These are phyloP conservation scores for Aspergillaceae sp. DNA, from an alignment of 2,329 filamentous ascomycete species.

Conservation along the genomic window DNA sequence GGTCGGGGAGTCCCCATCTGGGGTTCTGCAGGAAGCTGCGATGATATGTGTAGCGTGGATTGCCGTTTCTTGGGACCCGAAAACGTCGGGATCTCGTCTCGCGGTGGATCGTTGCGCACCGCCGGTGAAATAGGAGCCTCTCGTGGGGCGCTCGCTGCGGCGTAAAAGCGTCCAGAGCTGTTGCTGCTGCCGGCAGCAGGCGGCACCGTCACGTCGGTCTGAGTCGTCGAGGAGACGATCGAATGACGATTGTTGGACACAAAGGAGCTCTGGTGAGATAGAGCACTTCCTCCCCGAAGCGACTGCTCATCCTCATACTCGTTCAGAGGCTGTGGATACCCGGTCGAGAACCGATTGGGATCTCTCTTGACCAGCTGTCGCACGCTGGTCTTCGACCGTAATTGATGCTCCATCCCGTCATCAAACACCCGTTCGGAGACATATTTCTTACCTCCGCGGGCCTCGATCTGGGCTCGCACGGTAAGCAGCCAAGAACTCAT, in stretches of 20 bases:
- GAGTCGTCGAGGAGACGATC: slow-evolving; percentile 16
- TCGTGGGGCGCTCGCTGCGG: slow-evolving; percentile 7
- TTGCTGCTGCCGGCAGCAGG: slow-evolving; percentile 4
- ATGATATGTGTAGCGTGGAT: slow-evolving; percentile 13
- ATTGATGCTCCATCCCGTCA: slow-evolving; percentile 17
- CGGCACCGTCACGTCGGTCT: slow-evolving; percentile 16
- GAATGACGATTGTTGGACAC: slow-evolving; percentile 23
- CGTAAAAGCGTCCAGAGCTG: slow-evolving; percentile 8
- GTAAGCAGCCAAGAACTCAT: slow-evolving; percentile 39
- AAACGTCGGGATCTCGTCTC: slow-evolving; percentile 13
- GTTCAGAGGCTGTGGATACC: slow-evolving; percentile 22
- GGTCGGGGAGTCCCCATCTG: slow-evolving; percentile 12
- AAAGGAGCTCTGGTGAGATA: slow-evolving; percentile 20
- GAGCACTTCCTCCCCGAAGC: slow-evolving; percentile 9
- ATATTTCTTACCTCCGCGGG: slow-evolving; percentile 38
- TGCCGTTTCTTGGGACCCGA: slow-evolving; percentile 19
- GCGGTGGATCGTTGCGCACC: slow-evolving; percentile 3
- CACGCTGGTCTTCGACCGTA: slow-evolving; percentile 21
- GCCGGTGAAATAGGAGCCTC: slow-evolving; percentile 13
- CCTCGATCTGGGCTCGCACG: slow-evolving; percentile 39
- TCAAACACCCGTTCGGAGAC: slow-evolving; percentile 29
- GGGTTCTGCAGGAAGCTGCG: slow-evolving; percentile 6
- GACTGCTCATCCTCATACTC: slow-evolving; percentile 7
- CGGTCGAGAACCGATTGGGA: slow-evolving; percentile 24
- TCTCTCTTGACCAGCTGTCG: slow-evolving; percentile 29